These are phyloP conservation scores for Tritrichomonas musculus DNA, from an alignment of 208 protist genomes.

Conservation along the genomic window DNA sequence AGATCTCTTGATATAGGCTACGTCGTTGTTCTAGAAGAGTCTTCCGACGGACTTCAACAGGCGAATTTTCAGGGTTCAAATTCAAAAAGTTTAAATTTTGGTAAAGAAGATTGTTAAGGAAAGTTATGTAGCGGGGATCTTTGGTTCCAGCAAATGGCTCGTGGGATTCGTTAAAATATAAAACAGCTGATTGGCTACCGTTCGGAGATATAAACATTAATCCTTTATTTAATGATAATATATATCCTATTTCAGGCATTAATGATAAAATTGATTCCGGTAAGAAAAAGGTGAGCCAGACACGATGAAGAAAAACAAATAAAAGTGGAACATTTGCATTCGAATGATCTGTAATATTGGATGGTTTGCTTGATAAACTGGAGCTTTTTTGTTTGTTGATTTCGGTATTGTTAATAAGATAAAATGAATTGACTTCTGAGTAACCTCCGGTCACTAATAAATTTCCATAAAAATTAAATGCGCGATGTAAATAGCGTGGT, in stretches of 20 bases:
- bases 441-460: neutral
- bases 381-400: too few species aligned
- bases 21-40: neutral
- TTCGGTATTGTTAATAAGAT: too few species aligned
- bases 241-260: too few species aligned
- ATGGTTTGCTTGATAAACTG: too few species aligned
- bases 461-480: neutral
- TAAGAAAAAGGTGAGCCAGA: neutral
- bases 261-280: neutral
- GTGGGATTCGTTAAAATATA: neutral
- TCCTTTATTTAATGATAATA: neutral
- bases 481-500: neutral
- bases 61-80: neutral
- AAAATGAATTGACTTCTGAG: too few species aligned
- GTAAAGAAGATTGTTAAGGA: neutral
- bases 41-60: neutral
- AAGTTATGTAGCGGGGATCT: neutral
- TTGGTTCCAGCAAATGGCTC: neutral
- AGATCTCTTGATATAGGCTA: neutral
- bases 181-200: neutral
- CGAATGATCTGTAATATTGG: too few species aligned
- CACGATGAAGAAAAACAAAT: neutral
- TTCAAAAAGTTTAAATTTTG: neutral
- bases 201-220: neutral
- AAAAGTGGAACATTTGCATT: too few species aligned